Conservation (phyloP, 768 basidiomycete genomes). For the Russula abietina region DNA sequence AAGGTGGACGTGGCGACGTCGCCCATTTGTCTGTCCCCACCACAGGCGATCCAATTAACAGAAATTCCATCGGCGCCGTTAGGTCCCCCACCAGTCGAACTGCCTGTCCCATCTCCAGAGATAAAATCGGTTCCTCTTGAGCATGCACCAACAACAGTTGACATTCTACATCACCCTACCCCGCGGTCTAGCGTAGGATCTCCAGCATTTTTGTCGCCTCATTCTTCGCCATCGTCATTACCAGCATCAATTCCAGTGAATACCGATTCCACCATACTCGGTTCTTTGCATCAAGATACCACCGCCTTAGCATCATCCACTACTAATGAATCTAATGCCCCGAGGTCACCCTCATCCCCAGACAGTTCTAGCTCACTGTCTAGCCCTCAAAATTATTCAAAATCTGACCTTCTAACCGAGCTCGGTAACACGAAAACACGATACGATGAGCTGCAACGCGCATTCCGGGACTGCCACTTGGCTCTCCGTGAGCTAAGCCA, state of each 20-base stretch:
- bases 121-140: not conserved
- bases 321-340: conserved; percentile 9
- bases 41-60: not conserved
- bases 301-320: conserved; percentile 4
- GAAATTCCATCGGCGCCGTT: not conserved
- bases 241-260: not conserved
- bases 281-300: not conserved
- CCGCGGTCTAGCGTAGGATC: conserved; percentile 8
- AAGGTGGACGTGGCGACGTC: conserved; percentile 23
- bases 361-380: not conserved
- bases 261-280: not conserved
- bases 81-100: not conserved
- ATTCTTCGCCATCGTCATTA: conserved; percentile 2
- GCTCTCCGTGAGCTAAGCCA: conserved; percentile 54
- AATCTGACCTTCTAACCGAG: conserved; percentile 39
- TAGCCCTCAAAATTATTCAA: not conserved
- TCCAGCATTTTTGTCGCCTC: conserved; percentile 12
- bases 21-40: conserved; percentile 14
- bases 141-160: not conserved
- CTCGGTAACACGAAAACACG: conserved; percentile 44
- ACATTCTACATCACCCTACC: conserved; percentile 5
- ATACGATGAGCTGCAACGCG: conserved; percentile 54
- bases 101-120: conserved; percentile 16
- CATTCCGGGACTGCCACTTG: conserved; percentile 65
- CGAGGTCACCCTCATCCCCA: conserved; percentile 5